Evolutionary conservation across 108 stramenopile genomes (phyloP), one percentile per base, ranked within the genome.

Genomic region (Skeletonema tropicum): DNA sequence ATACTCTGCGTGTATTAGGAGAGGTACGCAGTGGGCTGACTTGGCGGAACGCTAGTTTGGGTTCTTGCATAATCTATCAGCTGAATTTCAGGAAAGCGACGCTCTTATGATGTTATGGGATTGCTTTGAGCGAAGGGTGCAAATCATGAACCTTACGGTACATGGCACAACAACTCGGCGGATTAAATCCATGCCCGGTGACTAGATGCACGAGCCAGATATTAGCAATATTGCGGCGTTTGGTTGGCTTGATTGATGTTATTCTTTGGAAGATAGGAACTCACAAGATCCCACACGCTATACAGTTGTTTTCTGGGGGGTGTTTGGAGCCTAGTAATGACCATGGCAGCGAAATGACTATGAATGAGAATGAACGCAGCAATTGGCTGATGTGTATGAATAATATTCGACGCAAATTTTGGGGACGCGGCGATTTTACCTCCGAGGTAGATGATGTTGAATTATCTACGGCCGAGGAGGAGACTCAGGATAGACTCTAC

Each of bases 231-330:
- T 87, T 19, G 64, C 65, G 30, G 45, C 76, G 7, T 86, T 71
- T 70, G 74, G 60, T 25, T 89, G 73, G 74, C 86, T 87, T 49
- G 75, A 31, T 89, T 81, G 86, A 52, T 70, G n/a, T 5, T 74
- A 82, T 30, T 85, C 41, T 48, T 38, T 52, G 1, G 82, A 83
- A 15, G 42, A 66, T 46, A 42, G 29, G 1, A 14, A 25, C 9
- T n/a, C 72, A 35, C 33, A 48, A 71, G 26, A 57, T 41, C n/a
- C 26, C 29, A 13, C 29, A 69, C 52, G 31, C 12, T 12, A 2
- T 2, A 36, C n/a, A n/a, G n/a, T n/a, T n/a, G 8, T 7, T 13
- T 3, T 29, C 49, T 78, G 32, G 71, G 83, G 1, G 82, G 2
- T 67, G 49, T n/a, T 66, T 88, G 32, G 82, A 84, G n/a, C 82